phyloP scores from a whole-genome alignment of 2,329 filamentous ascomycete species.

The Rhexocercosporidium sp. region DNA sequence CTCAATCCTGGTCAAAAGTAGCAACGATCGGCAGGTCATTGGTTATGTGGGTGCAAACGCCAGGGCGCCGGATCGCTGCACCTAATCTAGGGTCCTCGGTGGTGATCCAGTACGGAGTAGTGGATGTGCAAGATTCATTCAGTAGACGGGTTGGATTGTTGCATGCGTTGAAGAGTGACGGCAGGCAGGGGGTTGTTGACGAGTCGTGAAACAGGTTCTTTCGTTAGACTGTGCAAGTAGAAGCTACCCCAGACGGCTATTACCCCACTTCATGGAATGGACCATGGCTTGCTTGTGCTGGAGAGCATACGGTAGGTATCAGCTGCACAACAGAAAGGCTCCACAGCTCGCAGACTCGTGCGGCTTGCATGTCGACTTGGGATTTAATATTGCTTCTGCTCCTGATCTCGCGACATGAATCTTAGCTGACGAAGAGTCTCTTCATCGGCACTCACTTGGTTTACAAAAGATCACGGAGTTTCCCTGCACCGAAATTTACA shows the following conservation, averaged over 20 bases:
- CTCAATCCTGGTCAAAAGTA: background rate
- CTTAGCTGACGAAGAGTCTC: background rate
- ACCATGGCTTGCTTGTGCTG: no score
- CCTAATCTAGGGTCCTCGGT: background rate
- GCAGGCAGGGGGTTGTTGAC: background rate
- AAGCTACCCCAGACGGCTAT: background rate
- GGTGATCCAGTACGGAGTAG: background rate
- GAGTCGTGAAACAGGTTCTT: background rate
- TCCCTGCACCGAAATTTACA: background rate
- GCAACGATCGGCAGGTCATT: background rate
- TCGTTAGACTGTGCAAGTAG: background rate
- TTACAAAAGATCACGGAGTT: background rate
- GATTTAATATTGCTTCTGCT: no score
- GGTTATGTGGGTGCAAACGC: background rate
- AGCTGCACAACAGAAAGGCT: no score
- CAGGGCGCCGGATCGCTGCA: background rate
- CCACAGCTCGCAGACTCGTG: background rate
- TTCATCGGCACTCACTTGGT: background rate
- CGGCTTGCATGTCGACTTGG: no score
- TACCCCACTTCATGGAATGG: background rate
- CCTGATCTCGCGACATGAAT: background rate
- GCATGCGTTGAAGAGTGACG: background rate
- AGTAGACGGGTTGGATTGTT: background rate
- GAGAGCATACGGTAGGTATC: no score
- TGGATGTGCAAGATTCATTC: background rate